Percentiles rank a stretch among this genome's conserved stretches.
Evolutionary conservation across 2,329 filamentous ascomycete genomes (phyloP).

Genomic region (Monilinia aucupariae): DNA sequence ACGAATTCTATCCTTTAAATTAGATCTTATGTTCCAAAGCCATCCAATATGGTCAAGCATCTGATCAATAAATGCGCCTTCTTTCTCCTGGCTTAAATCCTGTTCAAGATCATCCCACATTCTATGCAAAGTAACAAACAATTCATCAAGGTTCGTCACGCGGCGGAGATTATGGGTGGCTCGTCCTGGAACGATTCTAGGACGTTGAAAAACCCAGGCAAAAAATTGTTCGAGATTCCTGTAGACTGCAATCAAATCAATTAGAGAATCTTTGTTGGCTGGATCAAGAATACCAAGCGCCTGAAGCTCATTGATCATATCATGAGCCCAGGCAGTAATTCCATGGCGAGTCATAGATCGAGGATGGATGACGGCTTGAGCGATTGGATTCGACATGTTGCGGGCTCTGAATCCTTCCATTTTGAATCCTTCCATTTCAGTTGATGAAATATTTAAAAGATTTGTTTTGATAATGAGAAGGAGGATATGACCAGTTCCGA

Average conservation of each 20-base stretch:
- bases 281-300: not conserved
- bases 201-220: not conserved
- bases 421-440: not conserved
- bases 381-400: not conserved
- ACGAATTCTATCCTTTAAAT: not conserved
- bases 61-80: not conserved
- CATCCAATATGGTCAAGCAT: not conserved
- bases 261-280: not conserved
- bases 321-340: constrained; percentile 1
- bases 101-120: constrained; percentile 5
- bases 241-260: not conserved
- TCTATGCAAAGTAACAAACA: not conserved
- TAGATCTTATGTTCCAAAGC: constrained; percentile 3
- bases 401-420: not conserved
- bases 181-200: not conserved
- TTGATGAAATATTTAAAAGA: not conserved
- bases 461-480: not conserved
- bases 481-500: not conserved
- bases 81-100: not conserved
- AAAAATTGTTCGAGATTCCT: not conserved
- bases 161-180: no score
- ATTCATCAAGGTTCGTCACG: not conserved
- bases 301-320: not conserved
- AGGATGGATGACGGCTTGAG: not conserved
- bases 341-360: not conserved